These are phyloP conservation scores for Tetraselmis striata DNA, from an alignment of 139 green algal genomes.

Conservation along the genomic window DNA sequence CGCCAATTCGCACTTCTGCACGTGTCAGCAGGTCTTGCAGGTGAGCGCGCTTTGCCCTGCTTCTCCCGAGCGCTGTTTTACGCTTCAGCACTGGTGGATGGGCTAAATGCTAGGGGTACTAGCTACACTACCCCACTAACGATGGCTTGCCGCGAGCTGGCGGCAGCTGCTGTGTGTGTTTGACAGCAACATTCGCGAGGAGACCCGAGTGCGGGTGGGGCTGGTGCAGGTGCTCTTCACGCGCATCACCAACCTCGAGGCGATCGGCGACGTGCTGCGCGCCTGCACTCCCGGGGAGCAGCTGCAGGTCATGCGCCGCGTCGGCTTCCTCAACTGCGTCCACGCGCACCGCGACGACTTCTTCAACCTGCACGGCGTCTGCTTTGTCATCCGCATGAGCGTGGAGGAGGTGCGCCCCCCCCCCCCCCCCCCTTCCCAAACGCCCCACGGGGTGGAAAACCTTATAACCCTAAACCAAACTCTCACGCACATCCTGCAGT, in stretches of 20 bases:
- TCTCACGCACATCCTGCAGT: neutral
- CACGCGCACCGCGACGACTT: neutral
- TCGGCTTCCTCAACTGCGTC: neutral
- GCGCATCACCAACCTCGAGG: neutral
- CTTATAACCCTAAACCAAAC: neutral
- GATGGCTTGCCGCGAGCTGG: too few species aligned
- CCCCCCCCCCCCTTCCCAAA: too few species aligned
- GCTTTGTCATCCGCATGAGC: neutral
- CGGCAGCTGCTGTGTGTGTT: neutral
- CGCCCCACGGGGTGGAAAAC: neutral
- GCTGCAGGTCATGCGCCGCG: neutral
- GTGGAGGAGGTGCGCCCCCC: neutral
- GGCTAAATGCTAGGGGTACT: too few species aligned
- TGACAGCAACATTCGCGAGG: neutral
- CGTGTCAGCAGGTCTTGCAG: neutral
- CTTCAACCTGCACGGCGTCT: neutral
- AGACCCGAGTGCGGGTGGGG: neutral
- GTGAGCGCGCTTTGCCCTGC: too few species aligned
- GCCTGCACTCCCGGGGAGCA: neutral
- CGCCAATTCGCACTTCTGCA: neutral
- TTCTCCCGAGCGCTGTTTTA: too few species aligned
- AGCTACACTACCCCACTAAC: too few species aligned
- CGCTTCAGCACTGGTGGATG: too few species aligned
- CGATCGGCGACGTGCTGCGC: neutral
- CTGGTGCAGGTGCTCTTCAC: neutral